These are phyloP conservation scores for Vitis cinerea DNA, from an alignment of 164 flowering plant genomes.

Conservation along the genomic window DNA sequence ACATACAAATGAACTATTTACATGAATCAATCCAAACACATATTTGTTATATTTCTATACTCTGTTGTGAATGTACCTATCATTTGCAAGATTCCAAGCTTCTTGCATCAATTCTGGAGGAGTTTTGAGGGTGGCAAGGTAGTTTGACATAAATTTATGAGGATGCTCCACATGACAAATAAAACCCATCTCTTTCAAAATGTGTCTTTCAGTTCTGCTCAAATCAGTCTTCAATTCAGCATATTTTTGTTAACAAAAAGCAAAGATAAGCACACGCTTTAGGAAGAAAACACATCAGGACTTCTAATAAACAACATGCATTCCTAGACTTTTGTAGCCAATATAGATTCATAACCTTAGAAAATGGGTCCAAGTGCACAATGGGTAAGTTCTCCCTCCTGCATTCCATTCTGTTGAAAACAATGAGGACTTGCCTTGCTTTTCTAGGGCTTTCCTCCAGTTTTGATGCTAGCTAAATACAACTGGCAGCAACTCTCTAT, in stretches of 20 bases:
- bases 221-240: slow-evolving; percentile 74
- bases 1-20: no score
- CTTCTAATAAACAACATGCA: neutral
- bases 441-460: slow-evolving; percentile 88
- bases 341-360: slow-evolving; percentile 47
- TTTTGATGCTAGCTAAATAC: slow-evolving; percentile 96
- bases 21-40: no score
- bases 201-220: slow-evolving; percentile 82
- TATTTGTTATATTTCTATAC: no score
- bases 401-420: slow-evolving; percentile 93
- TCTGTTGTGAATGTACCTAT: slow-evolving; percentile 50
- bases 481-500: slow-evolving; percentile 95
- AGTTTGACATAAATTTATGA: slow-evolving; percentile 91
- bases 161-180: slow-evolving; percentile 99
- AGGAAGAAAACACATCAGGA: slow-evolving; percentile 2
- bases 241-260: slow-evolving; percentile 52
- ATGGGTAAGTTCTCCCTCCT: slow-evolving; percentile 81
- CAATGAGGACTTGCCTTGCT: slow-evolving; percentile 81
- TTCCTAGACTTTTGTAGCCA: neutral
- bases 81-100: slow-evolving; percentile 99
- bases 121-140: slow-evolving; percentile 79
- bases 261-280: neutral
- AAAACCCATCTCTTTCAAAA: slow-evolving; percentile 96
- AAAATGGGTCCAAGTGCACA: slow-evolving; percentile 61
- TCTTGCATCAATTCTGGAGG: slow-evolving; percentile 79